Evolutionary conservation across 768 basidiomycete species (phyloP).

Genomic region (Leccinum rimulosum): DNA sequence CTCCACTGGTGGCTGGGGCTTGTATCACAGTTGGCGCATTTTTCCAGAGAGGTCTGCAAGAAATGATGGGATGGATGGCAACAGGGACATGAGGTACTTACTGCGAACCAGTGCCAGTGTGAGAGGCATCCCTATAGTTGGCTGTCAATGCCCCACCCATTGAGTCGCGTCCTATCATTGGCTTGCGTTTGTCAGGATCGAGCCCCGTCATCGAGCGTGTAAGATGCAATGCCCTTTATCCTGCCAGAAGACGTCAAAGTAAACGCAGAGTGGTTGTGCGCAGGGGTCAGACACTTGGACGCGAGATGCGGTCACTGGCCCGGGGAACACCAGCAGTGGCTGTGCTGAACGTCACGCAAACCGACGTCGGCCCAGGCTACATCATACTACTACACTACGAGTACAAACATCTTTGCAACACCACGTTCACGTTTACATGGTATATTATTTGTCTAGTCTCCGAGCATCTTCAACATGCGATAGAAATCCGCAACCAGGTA

Average conservation of each 20-base stretch:
- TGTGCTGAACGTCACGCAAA: neutral
- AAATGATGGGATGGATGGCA: slow-evolving; percentile 5
- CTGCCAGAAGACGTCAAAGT: slow-evolving; percentile 8
- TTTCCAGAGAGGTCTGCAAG: slow-evolving; percentile 16
- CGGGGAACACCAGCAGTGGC: neutral
- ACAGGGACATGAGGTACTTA: slow-evolving; percentile 12
- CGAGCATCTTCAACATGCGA: slow-evolving; percentile 39
- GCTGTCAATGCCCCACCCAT: slow-evolving; percentile 4
- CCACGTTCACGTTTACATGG: neutral
- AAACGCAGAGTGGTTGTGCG: neutral
- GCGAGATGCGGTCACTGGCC: neutral
- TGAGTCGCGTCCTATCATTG: slow-evolving; percentile 11
- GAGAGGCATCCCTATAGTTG: slow-evolving; percentile 33
- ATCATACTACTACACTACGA: neutral
- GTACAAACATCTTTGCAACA: neutral
- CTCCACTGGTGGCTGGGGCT: slow-evolving; percentile 11
- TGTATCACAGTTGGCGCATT: slow-evolving; percentile 21
- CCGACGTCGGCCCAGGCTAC: neutral
- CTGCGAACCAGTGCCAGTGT: slow-evolving; percentile 5
- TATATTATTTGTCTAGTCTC: slow-evolving; percentile 1
- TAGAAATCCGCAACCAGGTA: slow-evolving; percentile 96
- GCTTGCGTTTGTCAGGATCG: slow-evolving; percentile 12
- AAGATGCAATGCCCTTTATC: slow-evolving; percentile 9
- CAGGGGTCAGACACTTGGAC: neutral
- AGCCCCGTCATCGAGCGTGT: slow-evolving; percentile 9